Base-by-base conservation (phyloP, 768 basidiomycete genomes). In the Infundibulicybe gibba region DNA sequence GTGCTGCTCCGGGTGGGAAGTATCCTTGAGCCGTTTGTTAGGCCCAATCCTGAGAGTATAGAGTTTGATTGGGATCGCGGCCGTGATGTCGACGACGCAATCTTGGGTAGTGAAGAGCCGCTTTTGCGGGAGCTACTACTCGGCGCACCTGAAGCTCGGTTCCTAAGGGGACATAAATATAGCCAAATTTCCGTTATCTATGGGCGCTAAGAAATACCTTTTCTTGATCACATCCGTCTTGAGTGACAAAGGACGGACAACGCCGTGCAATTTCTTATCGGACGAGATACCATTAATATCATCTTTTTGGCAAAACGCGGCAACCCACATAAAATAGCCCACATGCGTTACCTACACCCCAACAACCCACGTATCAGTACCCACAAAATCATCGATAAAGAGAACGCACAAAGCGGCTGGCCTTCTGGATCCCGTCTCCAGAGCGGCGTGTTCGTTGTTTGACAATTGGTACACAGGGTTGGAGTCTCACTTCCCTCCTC, bases 171-270 rank as follows among this genome's bases (percentile, higher is more conserved):
- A 42, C 32, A 17, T 49, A 19, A 56, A 32, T 35, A n/a, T 25
- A 3, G 4, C 48, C 50, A 40, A 49, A 21, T 45, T 39, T 39
- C 54, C 25, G 25, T 25, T 25, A 25, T 25, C 25, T 25, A 25
- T 25, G 25, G 25, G 25, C 25, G 25, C 8, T 25, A 25, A 25
- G 3, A 25, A 70, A 17, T 56, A 90, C 90, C 90, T 76, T 73
- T 97, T 97, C 83, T 97, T 97, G 68, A 95, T 97, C 40, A 94
- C 87, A 62, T 97, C 92, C 37, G 94, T 97, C 77, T 97, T 97
- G 51, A 98, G 77, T 33, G 93, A 94, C 53, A 95, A 71, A 6
- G 95, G 95, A 45, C 95, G 80, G 5, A 94, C 90, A 42, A 97
- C 94, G 40, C 93, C 93, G 59, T 98, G 95, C 33, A 98, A 71